Base-by-base conservation (phyloP, 2,329 filamentous ascomycete species). In the Alternaria triticina region DNA sequence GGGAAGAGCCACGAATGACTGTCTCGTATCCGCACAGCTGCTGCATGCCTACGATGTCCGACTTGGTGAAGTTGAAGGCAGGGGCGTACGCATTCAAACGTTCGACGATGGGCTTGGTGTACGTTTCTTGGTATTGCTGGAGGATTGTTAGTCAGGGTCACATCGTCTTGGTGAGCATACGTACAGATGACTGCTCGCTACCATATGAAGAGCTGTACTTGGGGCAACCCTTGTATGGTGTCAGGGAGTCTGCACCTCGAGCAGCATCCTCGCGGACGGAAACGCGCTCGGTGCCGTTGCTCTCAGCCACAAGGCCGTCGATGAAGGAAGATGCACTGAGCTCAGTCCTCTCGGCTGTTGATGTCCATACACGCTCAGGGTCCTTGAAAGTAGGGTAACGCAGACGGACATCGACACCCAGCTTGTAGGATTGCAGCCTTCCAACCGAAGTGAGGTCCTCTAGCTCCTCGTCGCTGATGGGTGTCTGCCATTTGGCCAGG, bases 11-110 rank as follows among this genome's bases (percentile, higher is more conserved):
- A 1, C 84, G 84, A 63, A 90, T 89, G 17, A 90, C 88, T 0
- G 86, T 86, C 75, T 90, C 88, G 72, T 90, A 90, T 1, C 88
- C 88, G 70, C 88, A 90, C 4, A 90, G 77, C 77, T 89, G 83
- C 80, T 90, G 88, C 85, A 90, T 88, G 36, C 85, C 89, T 57
- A 89, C 86, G 13, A 91, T 83, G 69, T 91, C 89, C 52, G 84
- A 81, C 22, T 83, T 77, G 0, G 87, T 90, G 78, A 91, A 90
- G 78, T 90, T 88, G 77, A 91, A 90, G 0, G 74, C 80, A 1
- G 84, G 86, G 3, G 82, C 87, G 15, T 83, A 78, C 23, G 81
- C 77, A 45, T 86, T 86, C 65, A 88, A 80, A 13, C 89, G 85
- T 0, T 83, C 84, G n/a, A 86, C 81, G 57, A 91, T 89, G 3